Evolutionary conservation across 2,329 filamentous ascomycete species (phyloP).

Genomic region (Aspergillus sp.): DNA sequence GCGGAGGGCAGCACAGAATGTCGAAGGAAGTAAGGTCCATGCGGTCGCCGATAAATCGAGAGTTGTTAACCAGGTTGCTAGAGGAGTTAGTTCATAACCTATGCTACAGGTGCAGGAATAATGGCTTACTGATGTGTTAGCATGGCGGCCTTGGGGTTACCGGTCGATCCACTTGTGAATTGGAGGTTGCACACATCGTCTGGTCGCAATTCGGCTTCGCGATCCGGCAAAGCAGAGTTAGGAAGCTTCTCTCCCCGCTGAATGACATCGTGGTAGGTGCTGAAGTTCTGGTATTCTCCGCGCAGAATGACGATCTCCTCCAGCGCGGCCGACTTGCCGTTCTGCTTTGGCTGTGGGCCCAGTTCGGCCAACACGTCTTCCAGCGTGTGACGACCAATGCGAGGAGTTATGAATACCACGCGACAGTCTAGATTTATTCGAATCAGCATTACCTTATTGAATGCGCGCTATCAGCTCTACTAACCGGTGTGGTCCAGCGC

Average conservation of each 20-base stretch:
- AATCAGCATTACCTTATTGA: not conserved
- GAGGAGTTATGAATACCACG: conserved; percentile 70
- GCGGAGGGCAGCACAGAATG: conserved; percentile 76
- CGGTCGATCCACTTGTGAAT: conserved; percentile 75
- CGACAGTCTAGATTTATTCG: conserved; percentile 60
- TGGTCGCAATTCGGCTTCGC: conserved; percentile 59
- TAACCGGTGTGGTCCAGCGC: conserved; percentile 70
- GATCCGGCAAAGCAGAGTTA: conserved; percentile 54
- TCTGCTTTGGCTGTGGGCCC: conserved; percentile 36
- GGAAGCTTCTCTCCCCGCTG: conserved; percentile 53
- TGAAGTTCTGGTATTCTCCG: conserved; percentile 56
- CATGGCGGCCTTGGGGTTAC: conserved; percentile 73
- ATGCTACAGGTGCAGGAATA: not conserved
- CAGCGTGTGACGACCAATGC: conserved; percentile 68
- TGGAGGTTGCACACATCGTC: conserved; percentile 73
- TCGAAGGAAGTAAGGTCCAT: conserved; percentile 69
- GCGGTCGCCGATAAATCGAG: conserved; percentile 71
- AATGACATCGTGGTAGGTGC: conserved; percentile 63
- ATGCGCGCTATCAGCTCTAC: conserved; percentile 19
- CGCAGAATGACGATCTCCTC: conserved; percentile 63
- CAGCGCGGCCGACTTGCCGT: conserved; percentile 39
- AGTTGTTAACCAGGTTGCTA: conserved; percentile 60
- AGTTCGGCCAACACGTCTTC: conserved; percentile 59
- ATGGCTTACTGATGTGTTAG: conserved; percentile 64
- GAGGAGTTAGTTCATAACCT: not conserved